phyloP scores from a whole-genome alignment of 1,284 basidiomycete genomes.

The Peniophora sp. region DNA sequence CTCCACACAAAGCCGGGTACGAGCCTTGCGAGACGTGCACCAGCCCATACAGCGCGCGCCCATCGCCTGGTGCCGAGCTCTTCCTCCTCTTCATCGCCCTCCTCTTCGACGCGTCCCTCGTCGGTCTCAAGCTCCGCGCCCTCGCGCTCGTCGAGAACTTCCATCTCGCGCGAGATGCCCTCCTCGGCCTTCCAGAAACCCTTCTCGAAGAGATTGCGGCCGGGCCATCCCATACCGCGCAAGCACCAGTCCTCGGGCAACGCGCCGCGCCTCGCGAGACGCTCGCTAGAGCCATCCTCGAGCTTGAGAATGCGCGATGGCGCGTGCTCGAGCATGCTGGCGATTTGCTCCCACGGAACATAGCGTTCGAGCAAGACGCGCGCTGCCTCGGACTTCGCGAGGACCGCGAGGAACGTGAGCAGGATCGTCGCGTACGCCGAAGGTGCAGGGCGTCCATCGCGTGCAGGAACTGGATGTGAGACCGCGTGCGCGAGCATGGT shows the following conservation, averaged over 20 bases:
- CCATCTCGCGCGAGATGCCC: constrained; percentile 61
- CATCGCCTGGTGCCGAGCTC: constrained; percentile 39
- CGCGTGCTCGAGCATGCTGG: constrained; percentile 56
- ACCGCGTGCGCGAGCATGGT: constrained; percentile 66
- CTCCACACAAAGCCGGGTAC: constrained; percentile 76
- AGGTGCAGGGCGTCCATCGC: constrained; percentile 46
- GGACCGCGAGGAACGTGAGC: constrained; percentile 81
- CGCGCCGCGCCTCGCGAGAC: constrained; percentile 51
- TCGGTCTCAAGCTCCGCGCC: constrained; percentile 34
- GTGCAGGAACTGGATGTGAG: constrained; percentile 29
- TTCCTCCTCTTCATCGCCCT: constrained; percentile 47
- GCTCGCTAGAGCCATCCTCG: constrained; percentile 16
- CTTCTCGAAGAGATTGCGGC: constrained; percentile 79
- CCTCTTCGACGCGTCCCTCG: constrained; percentile 79
- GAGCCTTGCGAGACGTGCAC: constrained; percentile 58
- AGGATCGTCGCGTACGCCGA: constrained; percentile 87
- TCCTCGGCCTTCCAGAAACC: constrained; percentile 78
- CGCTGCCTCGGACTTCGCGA: constrained; percentile 58
- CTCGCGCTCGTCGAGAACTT: constrained; percentile 65
- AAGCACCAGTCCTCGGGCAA: constrained; percentile 94
- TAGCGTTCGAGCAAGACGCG: constrained; percentile 61
- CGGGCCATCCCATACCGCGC: constrained; percentile 93
- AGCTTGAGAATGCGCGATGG: constrained; percentile 44
- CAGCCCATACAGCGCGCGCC: constrained; percentile 69
- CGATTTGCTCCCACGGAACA: constrained; percentile 82